Conservation (phyloP, 2,329 filamentous ascomycete species). For the Colletotrichum echinochloae region DNA sequence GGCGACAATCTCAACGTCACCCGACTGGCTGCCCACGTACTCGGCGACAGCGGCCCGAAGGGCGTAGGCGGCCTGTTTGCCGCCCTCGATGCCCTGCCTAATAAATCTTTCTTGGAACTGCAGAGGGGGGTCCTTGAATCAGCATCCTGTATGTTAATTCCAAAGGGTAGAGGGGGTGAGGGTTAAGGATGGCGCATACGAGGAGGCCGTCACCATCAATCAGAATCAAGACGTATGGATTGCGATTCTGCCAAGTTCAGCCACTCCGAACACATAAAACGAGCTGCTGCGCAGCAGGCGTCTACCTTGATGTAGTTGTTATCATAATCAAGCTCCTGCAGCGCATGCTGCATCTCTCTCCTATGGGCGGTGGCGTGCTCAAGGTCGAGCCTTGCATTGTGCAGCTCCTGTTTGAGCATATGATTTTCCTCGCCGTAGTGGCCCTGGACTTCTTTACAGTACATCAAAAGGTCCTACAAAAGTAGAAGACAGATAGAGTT, state of each 20-base stretch:
- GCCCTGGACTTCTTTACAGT: slow-evolving; percentile 59
- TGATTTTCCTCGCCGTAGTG: slow-evolving; percentile 58
- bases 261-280: slow-evolving; percentile 2
- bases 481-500: background rate
- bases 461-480: slow-evolving; percentile 60
- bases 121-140: slow-evolving; percentile 10
- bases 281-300: slow-evolving; percentile 27
- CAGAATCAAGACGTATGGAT: slow-evolving; percentile 70
- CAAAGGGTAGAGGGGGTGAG: background rate
- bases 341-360: slow-evolving; percentile 62
- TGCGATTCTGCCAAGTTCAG: slow-evolving; percentile 57
- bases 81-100: slow-evolving; percentile 66
- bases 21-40: slow-evolving; percentile 57
- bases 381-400: slow-evolving; percentile 62
- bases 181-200: slow-evolving; percentile 51
- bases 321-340: slow-evolving; percentile 54
- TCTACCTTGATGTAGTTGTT: slow-evolving; percentile 61
- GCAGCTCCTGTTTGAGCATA: slow-evolving; percentile 55
- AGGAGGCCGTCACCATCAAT: slow-evolving; percentile 74
- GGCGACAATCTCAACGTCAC: slow-evolving; percentile 65
- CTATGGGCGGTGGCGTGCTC: slow-evolving; percentile 60
- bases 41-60: slow-evolving; percentile 62
- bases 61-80: slow-evolving; percentile 63
- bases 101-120: slow-evolving; percentile 70
- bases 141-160: slow-evolving; percentile 19